phyloP scores from a whole-genome alignment of 352 stramenopile genomes.

The Pilasporangium apinafurcum region DNA sequence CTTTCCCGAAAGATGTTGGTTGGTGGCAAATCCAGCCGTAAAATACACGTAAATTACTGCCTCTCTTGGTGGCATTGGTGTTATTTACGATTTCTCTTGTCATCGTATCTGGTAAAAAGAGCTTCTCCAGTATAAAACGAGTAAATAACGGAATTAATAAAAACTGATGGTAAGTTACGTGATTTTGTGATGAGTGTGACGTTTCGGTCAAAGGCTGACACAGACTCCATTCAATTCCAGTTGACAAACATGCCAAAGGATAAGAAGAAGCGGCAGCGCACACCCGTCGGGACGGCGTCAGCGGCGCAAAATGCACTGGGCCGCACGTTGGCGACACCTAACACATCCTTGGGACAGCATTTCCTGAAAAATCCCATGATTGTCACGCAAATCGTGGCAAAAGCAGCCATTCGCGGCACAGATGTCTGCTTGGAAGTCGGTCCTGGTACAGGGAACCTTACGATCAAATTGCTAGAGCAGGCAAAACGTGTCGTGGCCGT shows the following conservation, averaged over 20 bases:
- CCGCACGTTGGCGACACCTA: slow-evolving; percentile 93
- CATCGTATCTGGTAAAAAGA: too few species aligned
- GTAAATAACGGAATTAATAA: too few species aligned
- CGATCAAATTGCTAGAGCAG: slow-evolving; percentile 96
- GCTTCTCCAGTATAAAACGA: too few species aligned
- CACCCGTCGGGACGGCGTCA: slow-evolving; percentile 50
- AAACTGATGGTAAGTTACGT: too few species aligned
- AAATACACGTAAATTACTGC: too few species aligned
- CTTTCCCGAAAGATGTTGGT: too few species aligned
- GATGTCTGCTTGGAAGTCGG: slow-evolving; percentile 97
- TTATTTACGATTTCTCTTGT: too few species aligned
- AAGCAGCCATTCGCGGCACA: slow-evolving; percentile 93
- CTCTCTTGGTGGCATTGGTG: too few species aligned
- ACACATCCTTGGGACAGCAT: slow-evolving; percentile 97
- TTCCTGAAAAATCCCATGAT: slow-evolving; percentile 99
- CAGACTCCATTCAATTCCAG: too few species aligned
- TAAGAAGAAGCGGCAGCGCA: slow-evolving; percentile 85
- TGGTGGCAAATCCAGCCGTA: too few species aligned
- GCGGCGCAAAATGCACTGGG: slow-evolving; percentile 76
- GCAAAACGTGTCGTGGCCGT: slow-evolving; percentile 97
- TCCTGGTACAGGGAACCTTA: slow-evolving; percentile 98
- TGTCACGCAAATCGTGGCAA: slow-evolving; percentile 95
- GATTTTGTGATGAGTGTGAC: too few species aligned
- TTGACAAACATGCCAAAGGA: slow-evolving; percentile 84
- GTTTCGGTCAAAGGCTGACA: too few species aligned